phyloP scores from a whole-genome alignment of 768 basidiomycete genomes.

The Xerocomus brunneocitrinus region DNA sequence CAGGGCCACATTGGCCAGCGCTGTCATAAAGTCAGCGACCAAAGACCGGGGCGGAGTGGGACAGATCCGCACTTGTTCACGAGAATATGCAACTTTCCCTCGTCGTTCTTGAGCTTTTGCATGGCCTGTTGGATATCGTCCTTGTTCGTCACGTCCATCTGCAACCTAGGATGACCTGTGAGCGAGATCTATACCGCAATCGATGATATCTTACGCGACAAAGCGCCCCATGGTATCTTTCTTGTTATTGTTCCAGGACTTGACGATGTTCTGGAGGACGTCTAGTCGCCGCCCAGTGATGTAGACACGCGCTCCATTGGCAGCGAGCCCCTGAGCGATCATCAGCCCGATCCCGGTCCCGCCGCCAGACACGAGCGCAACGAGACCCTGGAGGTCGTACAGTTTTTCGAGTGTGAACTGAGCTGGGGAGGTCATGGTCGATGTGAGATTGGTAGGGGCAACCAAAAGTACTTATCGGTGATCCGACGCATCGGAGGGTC shows the following conservation, averaged over 20 bases:
- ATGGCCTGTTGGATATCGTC: conserved; percentile 58
- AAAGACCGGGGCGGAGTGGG: neutral
- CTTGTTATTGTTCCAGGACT: conserved; percentile 41
- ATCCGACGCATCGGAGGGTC: neutral
- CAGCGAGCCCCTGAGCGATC: conserved; percentile 69
- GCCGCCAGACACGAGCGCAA: conserved; percentile 47
- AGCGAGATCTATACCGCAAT: conserved; percentile 1
- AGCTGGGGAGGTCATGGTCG: conserved; percentile 21
- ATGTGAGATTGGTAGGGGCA: neutral
- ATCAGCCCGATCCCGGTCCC: conserved; percentile 57
- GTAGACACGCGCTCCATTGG: conserved; percentile 77
- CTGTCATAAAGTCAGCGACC: conserved; percentile 33
- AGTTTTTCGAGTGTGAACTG: conserved; percentile 28
- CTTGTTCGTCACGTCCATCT: conserved; percentile 71
- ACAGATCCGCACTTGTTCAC: conserved; percentile 65
- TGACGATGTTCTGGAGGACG: conserved; percentile 55
- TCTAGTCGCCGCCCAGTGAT: conserved; percentile 67
- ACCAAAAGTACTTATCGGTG: neutral
- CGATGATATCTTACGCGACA: conserved; percentile 47
- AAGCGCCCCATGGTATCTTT: conserved; percentile 42
- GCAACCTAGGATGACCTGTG: conserved; percentile 37
- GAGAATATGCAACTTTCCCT: conserved; percentile 72
- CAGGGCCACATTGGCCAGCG: conserved; percentile 71
- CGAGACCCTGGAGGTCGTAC: conserved; percentile 52
- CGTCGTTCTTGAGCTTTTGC: conserved; percentile 31